Evolutionary conservation across 352 stramenopile genomes (phyloP).

Genomic region (Pythium aristosporum): DNA sequence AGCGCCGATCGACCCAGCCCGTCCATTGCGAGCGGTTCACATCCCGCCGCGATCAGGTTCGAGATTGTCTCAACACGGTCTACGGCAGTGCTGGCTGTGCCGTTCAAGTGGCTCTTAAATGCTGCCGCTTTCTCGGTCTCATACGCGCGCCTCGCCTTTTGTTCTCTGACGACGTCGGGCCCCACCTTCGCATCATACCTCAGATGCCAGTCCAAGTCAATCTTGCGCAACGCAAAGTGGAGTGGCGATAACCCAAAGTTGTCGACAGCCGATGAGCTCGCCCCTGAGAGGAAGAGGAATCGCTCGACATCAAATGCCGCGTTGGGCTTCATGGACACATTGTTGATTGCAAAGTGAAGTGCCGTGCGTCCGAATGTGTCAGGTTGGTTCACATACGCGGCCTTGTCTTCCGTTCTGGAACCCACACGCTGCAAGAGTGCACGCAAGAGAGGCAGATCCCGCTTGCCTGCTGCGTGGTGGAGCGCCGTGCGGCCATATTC

Average conservation of each 20-base stretch:
- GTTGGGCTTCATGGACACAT: conserved; percentile 55
- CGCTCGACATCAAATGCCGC: conserved; percentile 75
- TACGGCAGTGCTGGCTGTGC: conserved; percentile 31
- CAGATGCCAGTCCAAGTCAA: conserved; percentile 64
- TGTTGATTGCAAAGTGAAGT: conserved; percentile 69
- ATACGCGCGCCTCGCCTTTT: conserved; percentile 33
- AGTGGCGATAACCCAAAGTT: conserved; percentile 51
- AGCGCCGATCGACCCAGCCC: conserved; percentile 47
- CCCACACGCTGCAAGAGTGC: conserved; percentile 34
- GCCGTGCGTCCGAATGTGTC: conserved; percentile 52
- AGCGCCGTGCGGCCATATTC: conserved; percentile 44
- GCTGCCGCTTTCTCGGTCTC: conserved; percentile 41
- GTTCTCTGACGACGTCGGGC: conserved; percentile 10
- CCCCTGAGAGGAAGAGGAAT: conserved; percentile 55
- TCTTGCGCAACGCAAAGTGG: conserved; percentile 69
- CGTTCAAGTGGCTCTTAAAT: conserved; percentile 28
- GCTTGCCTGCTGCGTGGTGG: conserved; percentile 55
- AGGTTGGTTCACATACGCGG: conserved; percentile 40
- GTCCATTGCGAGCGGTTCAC: conserved; percentile 42
- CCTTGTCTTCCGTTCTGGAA: conserved; percentile 18
- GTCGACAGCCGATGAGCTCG: conserved; percentile 47
- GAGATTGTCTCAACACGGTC: conserved; percentile 77
- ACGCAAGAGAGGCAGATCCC: conserved; percentile 54
- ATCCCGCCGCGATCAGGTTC: conserved; percentile 48
- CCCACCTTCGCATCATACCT: conserved; percentile 33